Evolutionary conservation across 1,284 basidiomycete genomes (phyloP).

Genomic region (Mycosarcoma mackinlayi): DNA sequence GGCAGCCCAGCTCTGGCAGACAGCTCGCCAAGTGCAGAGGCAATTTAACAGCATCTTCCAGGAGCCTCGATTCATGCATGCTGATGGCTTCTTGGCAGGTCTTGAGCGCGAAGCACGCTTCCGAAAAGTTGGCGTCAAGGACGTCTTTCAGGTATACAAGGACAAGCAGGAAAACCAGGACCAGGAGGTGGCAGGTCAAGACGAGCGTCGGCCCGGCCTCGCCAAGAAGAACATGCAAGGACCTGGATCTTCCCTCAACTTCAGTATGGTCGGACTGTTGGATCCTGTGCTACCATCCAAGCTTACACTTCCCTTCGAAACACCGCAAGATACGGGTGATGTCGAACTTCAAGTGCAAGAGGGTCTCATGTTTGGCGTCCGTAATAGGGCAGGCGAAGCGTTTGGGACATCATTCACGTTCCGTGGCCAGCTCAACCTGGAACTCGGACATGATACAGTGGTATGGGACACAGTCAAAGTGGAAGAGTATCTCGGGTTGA

Average conservation of each 20-base stretch:
- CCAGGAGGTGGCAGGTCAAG: constrained; percentile 18
- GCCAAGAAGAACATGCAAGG: constrained; percentile 53
- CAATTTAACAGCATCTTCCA: constrained; percentile 39
- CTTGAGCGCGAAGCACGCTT: constrained; percentile 44
- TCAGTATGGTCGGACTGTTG: constrained; percentile 46
- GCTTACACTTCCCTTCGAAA: constrained; percentile 14
- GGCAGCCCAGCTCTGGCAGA: constrained; percentile 37
- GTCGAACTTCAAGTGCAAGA: constrained; percentile 15
- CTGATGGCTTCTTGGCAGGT: constrained; percentile 37
- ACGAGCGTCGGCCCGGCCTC: constrained; percentile 40
- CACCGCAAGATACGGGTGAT: not conserved
- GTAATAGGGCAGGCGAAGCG: constrained; percentile 39
- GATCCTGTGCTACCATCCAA: constrained; percentile 21
- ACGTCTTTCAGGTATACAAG: constrained; percentile 36
- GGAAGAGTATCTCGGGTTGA: constrained; percentile 24
- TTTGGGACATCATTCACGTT: constrained; percentile 49
- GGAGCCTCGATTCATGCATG: constrained; percentile 40
- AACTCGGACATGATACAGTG: constrained; percentile 38
- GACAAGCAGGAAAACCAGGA: constrained; percentile 24
- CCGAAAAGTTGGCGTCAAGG: constrained; percentile 42
- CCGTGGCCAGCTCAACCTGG: constrained; percentile 37
- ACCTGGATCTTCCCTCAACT: constrained; percentile 48
- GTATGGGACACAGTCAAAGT: constrained; percentile 44
- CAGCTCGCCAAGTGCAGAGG: constrained; percentile 38
- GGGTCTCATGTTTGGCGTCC: constrained; percentile 40